A percentile compares a stretch with the other conserved stretches of the same genome.
phyloP scores from a whole-genome alignment of 1,284 basidiomycete species.

The Puccinia novopanici region DNA sequence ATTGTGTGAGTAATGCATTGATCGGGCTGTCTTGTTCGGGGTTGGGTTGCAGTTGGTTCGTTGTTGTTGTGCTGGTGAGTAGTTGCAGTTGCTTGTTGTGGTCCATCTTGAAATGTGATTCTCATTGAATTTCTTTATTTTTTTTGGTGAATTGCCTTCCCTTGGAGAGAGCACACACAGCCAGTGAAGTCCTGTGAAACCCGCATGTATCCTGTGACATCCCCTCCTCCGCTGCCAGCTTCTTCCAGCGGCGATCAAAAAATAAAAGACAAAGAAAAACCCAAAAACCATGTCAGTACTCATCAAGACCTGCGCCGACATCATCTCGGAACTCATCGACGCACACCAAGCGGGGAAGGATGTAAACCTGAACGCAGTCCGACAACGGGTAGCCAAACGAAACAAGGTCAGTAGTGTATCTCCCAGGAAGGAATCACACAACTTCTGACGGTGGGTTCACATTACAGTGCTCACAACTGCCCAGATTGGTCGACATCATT shows the following conservation, averaged over 20 bases:
- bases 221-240: background rate
- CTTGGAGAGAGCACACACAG: background rate
- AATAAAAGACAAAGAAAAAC: too few relatives aligned
- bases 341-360: constrained; percentile 70
- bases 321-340: constrained; percentile 88
- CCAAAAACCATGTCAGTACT: constrained; percentile 72
- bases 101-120: too few relatives aligned
- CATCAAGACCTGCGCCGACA: constrained; percentile 87
- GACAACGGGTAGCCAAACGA: constrained; percentile 85
- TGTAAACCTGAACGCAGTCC: constrained; percentile 84
- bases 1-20: background rate
- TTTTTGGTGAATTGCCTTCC: too few relatives aligned
- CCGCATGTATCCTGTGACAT: background rate
- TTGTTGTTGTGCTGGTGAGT: background rate
- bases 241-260: background rate
- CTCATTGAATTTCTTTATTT: too few relatives aligned
- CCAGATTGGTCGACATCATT: constrained; percentile 94
- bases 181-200: background rate
- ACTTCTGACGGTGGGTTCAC: too few relatives aligned
- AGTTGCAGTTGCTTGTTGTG: background rate
- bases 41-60: background rate
- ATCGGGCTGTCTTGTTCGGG: background rate
- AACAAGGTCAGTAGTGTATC: constrained; percentile 67
- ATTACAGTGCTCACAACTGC: constrained; percentile 61
- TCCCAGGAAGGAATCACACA: too few relatives aligned